Percentiles rank a stretch among this genome's conserved stretches.
Conservation (phyloP, 2,329 filamentous ascomycete species). For the Alternaria infectoria region DNA sequence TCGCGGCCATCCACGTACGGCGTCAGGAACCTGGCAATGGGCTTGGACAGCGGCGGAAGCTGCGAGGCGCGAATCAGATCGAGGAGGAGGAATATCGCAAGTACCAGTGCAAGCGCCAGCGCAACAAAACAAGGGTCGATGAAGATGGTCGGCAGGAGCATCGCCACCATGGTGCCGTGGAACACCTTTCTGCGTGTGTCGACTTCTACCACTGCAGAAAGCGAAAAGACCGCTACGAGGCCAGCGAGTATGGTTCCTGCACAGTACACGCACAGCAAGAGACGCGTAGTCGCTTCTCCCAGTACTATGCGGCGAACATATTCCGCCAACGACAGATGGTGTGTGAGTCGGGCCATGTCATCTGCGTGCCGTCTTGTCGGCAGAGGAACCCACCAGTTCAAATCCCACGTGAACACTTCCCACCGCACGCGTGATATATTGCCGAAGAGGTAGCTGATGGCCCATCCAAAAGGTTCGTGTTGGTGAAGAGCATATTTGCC, state of each 20-base stretch:
- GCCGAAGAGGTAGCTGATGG: slow-evolving; percentile 85
- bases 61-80: slow-evolving; percentile 91
- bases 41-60: slow-evolving; percentile 85
- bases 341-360: slow-evolving; percentile 13
- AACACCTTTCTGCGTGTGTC: slow-evolving; percentile 97
- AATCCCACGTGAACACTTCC: slow-evolving; percentile 69
- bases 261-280: slow-evolving; percentile 79
- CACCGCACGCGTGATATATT: slow-evolving; percentile 75
- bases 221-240: slow-evolving; percentile 73
- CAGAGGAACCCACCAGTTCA: slow-evolving; percentile 78
- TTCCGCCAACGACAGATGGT: slow-evolving; percentile 57
- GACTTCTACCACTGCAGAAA: slow-evolving; percentile 82
- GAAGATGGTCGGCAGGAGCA: slow-evolving; percentile 87
- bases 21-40: slow-evolving; percentile 83
- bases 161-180: slow-evolving; percentile 96
- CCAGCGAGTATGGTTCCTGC: slow-evolving; percentile 71
- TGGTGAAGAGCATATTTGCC: slow-evolving; percentile 69
- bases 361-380: slow-evolving; percentile 55
- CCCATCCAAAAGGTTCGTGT: slow-evolving; percentile 90
- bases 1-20: slow-evolving; percentile 96
- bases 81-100: slow-evolving; percentile 85
- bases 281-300: slow-evolving; percentile 81
- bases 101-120: slow-evolving; percentile 77
- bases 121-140: slow-evolving; percentile 85
- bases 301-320: slow-evolving; percentile 68